Base-by-base conservation (phyloP, 2,329 filamentous ascomycete genomes). In the Cordyceps pruinosa region DNA sequence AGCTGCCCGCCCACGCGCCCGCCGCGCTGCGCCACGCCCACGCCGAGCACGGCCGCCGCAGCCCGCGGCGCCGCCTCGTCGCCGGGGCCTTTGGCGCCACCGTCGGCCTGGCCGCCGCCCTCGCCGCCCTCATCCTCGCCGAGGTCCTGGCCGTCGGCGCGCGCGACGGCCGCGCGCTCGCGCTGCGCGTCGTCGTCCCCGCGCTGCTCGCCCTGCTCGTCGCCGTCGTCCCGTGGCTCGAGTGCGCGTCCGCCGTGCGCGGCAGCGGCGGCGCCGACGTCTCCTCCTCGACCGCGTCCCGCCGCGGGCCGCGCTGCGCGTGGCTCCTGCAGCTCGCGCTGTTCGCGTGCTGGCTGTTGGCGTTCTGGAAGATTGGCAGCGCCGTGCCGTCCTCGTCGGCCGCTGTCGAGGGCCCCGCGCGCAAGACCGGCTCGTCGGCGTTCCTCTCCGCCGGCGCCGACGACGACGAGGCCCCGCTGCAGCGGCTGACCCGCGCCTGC, bases 141-240 rank as follows among this genome's bases (percentile, higher is more conserved):
- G 90, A 96, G 71, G 89, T 96, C 44, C 85, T 88, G 26, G 89
- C 90, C 65, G 78, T 87, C 5, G 79, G 90, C n/a, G 81, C 86
- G 61, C 79, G 84, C 7, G 75, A 77, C 32, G 89, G 88, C 13
- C 79, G 90, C 59, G 81, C 80, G 23, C 68, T 87, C 28, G 89
- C 87, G 23, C 76, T 95, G 62, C 79, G 83, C 57, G 72, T 87
- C 30, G 90, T 87, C 0, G 81, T 95, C 26, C 83, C 86, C 7
- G 81, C 83, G 21, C 75, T 96, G 42, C 73, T 95, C 28, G 79
- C 90, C 39, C 73, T 92, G 60, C 79, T 94, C 26, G 80, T 95
- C 28, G 75, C 89, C 15, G 75, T 90, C 8, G 89, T 91, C 35
- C 91, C 91, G 0, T 86, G 90, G 62, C 75, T 96, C 30, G 89